Percentiles rank a stretch among this genome's conserved stretches.
Evolutionary conservation across 768 basidiomycete genomes (phyloP).

Genomic region (Boletus eberwhitei): DNA sequence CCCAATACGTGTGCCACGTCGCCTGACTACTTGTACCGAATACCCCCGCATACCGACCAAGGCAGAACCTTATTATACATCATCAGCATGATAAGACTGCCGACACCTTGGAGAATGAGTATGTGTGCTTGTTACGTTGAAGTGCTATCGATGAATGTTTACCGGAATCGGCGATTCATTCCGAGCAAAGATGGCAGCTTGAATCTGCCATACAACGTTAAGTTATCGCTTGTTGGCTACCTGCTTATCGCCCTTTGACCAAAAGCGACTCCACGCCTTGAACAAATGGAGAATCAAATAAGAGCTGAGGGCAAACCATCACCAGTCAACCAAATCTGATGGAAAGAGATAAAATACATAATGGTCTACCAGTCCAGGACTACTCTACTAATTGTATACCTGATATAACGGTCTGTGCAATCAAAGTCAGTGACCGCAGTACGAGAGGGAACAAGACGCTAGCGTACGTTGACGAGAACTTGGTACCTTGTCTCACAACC

Average conservation of each 20-base stretch:
- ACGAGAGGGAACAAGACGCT: not conserved
- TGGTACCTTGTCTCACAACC: slow-evolving; percentile 95
- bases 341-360: slow-evolving; percentile 17
- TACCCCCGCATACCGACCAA: not conserved
- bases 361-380: slow-evolving; percentile 7
- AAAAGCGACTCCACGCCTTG: too few species aligned
- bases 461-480: slow-evolving; percentile 93
- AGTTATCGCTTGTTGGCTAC: too few species aligned
- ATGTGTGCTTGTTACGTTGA: too few species aligned
- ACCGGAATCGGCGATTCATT: too few species aligned
- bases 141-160: too few species aligned
- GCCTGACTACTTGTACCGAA: not conserved
- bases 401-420: slow-evolving; percentile 75
- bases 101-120: too few species aligned
- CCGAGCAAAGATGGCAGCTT: too few species aligned
- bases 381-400: slow-evolving; percentile 76
- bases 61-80: not conserved
- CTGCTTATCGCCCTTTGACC: too few species aligned
- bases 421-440: slow-evolving; percentile 5
- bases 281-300: too few species aligned
- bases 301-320: not conserved
- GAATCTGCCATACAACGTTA: too few species aligned
- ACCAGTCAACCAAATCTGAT: not conserved
- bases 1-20: too few species aligned
- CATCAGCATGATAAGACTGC: not conserved